Evolutionary conservation across 139 green algal genomes (phyloP), one percentile per base, ranked within the genome.

Genomic region (Pycnococcus provasolii): DNA sequence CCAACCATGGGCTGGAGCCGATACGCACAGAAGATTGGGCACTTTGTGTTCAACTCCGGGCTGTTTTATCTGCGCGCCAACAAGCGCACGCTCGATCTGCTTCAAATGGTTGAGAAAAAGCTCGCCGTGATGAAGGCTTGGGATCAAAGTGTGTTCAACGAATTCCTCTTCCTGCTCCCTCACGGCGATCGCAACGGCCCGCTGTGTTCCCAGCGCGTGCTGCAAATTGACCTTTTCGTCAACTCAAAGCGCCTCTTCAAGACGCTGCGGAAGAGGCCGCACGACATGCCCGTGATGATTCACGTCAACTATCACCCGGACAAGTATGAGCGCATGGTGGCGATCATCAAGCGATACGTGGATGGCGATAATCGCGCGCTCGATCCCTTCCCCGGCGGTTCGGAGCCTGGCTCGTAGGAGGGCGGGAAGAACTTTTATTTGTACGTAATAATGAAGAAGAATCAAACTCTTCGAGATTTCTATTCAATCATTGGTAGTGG

Each of bases 231-330:
- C 59, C 50, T 64, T 37, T 81, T 81, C 47, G 64, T 80, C 51
- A 81, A 81, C 66, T 68, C 45, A 62, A 81, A 81, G 75, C 55
- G 63, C 37, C 63, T 81, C 46, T 81, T 81, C 48, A 77, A 73
- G 52, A 45, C 59, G 42, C 26, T 74, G 51, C 46, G 74, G 6
- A 73, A 77, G 51, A 62, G 63, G 11, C 47, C 53, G 11, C 41
- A 72, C 13, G 11, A 55, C 50, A 45, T 4, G 60, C 74, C 74
- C 11, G 74, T 80, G 37, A 79, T 64, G 37, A 46, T 80, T 13
- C 74, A 91, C 61, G 65, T 75, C 47, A 91, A 91, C 67, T 92
- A 91, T 61, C 86, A 91, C 66, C 84, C 88, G 3, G 87, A 96
- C 72, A 95, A 95, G 78, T 71, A 83, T n/a, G 77, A 85, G 47